Percentiles rank a stretch among this genome's conserved stretches.
Evolutionary conservation across 164 flowering plant genomes (phyloP).

Genomic region (Tetracentron sinense): DNA sequence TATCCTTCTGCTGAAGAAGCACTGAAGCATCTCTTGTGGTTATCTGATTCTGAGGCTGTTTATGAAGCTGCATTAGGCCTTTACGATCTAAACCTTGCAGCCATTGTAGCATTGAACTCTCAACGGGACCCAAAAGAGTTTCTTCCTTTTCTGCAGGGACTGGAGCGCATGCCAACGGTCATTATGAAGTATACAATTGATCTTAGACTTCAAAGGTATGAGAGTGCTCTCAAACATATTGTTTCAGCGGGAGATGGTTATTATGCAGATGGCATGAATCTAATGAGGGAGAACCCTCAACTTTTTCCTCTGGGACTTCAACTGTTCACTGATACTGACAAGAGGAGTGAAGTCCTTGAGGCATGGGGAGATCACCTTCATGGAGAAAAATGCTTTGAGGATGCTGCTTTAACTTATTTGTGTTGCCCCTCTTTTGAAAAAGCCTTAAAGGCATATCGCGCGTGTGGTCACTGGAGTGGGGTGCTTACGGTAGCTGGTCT

Average conservation of each 20-base stretch:
- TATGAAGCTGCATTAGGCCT: constrained; percentile 93
- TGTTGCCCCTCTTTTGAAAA: constrained; percentile 71
- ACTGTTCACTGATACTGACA: constrained; percentile 48
- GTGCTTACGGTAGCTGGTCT: constrained; percentile 83
- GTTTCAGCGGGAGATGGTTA: constrained; percentile 75
- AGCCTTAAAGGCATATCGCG: constrained; percentile 83
- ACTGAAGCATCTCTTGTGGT: constrained; percentile 88
- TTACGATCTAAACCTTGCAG: constrained; percentile 92
- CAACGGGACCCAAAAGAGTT: constrained; percentile 94
- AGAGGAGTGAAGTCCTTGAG: constrained; percentile 66
- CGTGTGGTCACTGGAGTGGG: constrained; percentile 81
- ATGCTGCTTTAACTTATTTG: constrained; percentile 80
- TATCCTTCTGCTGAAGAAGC: constrained; percentile 96
- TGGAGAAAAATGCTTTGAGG: constrained; percentile 67
- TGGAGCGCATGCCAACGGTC: constrained; percentile 56
- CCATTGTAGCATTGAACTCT: constrained; percentile 92
- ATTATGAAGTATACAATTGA: constrained; percentile 82
- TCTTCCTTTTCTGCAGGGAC: constrained; percentile 85
- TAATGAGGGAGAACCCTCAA: constrained; percentile 74
- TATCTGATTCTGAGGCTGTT: constrained; percentile 80
- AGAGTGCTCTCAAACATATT: constrained; percentile 75
- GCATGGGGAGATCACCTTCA: constrained; percentile 91
- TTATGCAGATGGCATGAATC: constrained; percentile 66
- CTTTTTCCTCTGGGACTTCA: constrained; percentile 79
- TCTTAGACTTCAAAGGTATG: constrained; percentile 66